phyloP scores from a whole-genome alignment of 2,329 filamentous ascomycete genomes.

The Monosporascus sp. region DNA sequence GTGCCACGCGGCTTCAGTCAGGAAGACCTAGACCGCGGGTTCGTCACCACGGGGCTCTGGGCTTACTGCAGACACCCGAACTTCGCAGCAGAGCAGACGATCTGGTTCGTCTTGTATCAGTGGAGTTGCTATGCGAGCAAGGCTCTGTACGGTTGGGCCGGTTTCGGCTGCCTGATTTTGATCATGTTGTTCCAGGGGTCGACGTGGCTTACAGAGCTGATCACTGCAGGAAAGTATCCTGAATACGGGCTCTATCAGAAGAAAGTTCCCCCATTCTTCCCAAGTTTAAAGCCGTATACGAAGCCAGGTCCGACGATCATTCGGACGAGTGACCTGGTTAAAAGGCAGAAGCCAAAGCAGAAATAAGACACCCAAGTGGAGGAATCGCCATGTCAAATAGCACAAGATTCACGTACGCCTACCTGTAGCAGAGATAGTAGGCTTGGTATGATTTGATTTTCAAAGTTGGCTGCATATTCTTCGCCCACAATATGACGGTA shows the following conservation, averaged over 20 bases:
- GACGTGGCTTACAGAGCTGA: conserved; percentile 78
- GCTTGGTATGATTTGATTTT: neutral
- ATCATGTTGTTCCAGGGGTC: conserved; percentile 83
- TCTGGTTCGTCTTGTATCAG: conserved; percentile 84
- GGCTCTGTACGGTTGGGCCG: conserved; percentile 72
- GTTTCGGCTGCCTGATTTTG: conserved; percentile 62
- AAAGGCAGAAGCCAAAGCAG: conserved; percentile 37
- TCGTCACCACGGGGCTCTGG: conserved; percentile 80
- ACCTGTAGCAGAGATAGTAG: neutral
- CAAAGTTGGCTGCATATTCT: neutral
- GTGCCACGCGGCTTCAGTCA: conserved; percentile 60
- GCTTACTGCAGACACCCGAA: conserved; percentile 89
- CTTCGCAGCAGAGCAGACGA: conserved; percentile 83
- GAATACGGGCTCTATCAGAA: conserved; percentile 83
- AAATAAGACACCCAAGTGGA: conserved; percentile 19
- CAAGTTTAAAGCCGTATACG: conserved; percentile 45
- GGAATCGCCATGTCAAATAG: neutral
- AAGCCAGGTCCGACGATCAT: conserved; percentile 35
- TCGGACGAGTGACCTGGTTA: conserved; percentile 44
- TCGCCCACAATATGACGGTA: conserved; percentile 13
- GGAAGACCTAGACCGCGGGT: conserved; percentile 82
- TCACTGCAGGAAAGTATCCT: conserved; percentile 77
- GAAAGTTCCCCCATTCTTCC: conserved; percentile 78
- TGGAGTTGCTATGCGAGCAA: conserved; percentile 77
- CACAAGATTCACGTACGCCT: conserved; percentile 1